A percentile compares a stretch with the other conserved stretches of the same genome.
Conservation (phyloP, 768 basidiomycete species). For the Mycena metata region DNA sequence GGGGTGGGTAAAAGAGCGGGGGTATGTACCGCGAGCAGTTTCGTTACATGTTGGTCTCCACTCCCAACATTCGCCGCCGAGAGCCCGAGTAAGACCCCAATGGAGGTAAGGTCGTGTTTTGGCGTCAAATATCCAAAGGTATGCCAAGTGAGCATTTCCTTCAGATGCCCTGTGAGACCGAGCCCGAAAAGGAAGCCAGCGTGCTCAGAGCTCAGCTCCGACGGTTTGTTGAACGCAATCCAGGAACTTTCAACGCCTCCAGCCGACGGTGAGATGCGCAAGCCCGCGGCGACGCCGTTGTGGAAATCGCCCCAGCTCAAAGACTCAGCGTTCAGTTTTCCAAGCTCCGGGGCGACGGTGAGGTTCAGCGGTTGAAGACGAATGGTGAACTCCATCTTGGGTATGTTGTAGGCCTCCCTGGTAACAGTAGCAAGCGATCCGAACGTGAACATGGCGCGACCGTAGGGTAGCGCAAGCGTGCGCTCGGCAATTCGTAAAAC, state of each 20-base stretch:
- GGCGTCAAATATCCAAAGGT: constrained; percentile 96
- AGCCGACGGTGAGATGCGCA: constrained; percentile 85
- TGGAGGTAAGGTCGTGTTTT: constrained; percentile 95
- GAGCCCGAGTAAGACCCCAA: constrained; percentile 93
- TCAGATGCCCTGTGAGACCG: constrained; percentile 92
- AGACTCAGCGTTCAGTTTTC: constrained; percentile 80
- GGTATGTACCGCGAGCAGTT: constrained; percentile 92
- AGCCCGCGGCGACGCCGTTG: constrained; percentile 93
- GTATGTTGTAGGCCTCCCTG: constrained; percentile 83
- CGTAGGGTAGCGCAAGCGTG: constrained; percentile 91
- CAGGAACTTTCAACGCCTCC: constrained; percentile 90
- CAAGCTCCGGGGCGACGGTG: constrained; percentile 73
- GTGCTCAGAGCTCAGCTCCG: constrained; percentile 91
- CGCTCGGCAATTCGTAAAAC: constrained; percentile 86
- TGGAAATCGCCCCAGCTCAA: constrained; percentile 97
- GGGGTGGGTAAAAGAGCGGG: constrained; percentile 92
- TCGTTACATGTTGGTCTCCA: constrained; percentile 89
- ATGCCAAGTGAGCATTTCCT: constrained; percentile 93
- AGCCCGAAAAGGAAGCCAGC: constrained; percentile 97
- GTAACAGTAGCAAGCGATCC: constrained; percentile 83
- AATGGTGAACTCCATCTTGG: constrained; percentile 83
- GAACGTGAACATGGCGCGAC: constrained; percentile 93
- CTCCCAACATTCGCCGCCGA: constrained; percentile 91
- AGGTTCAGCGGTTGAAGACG: constrained; percentile 81
- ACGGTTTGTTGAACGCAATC: constrained; percentile 96